A percentile compares a stretch with the other conserved stretches of the same genome.
Conservation (phyloP, 2,329 filamentous ascomycete genomes). For the Dothidotthia symphoricarpi region DNA sequence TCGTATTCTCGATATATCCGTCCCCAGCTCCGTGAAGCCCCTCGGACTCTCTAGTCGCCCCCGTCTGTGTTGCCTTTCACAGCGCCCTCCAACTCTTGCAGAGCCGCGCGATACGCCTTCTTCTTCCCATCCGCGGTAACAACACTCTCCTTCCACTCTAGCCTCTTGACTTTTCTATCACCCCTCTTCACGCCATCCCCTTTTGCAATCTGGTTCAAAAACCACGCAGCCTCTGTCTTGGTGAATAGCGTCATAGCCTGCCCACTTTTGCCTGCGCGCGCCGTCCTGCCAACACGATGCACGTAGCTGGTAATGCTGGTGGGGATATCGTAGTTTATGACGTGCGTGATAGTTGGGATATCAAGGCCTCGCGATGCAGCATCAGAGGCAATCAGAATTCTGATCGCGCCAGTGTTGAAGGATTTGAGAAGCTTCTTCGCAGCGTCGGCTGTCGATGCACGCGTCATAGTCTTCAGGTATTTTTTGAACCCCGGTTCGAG, state of each 20-base stretch:
- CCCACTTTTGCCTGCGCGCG: constrained; percentile 72
- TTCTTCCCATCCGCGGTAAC: constrained; percentile 44
- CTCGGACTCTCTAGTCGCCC: constrained; percentile 6
- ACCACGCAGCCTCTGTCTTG: constrained; percentile 84
- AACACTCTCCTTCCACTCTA: constrained; percentile 43
- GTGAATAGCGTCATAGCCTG: constrained; percentile 84
- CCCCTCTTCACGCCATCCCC: constrained; percentile 52
- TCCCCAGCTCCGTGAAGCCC: constrained; percentile 1
- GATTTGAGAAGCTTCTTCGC: constrained; percentile 65
- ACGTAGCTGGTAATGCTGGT: constrained; percentile 79
- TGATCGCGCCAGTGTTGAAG: constrained; percentile 63
- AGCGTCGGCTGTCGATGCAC: constrained; percentile 70
- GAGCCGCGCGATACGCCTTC: constrained; percentile 51
- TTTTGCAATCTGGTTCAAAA: constrained; percentile 77
- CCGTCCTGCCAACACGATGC: constrained; percentile 88
- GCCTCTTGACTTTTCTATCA: constrained; percentile 46
- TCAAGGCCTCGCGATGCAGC: constrained; percentile 91
- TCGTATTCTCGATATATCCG: too few relatives aligned
- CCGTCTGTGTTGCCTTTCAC: constrained; percentile 43
- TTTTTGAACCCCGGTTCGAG: constrained; percentile 60
- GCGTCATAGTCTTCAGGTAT: constrained; percentile 69
- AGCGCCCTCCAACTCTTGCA: constrained; percentile 63
- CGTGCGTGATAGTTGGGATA: constrained; percentile 72
- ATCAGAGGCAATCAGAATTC: constrained; percentile 84
- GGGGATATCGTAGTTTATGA: constrained; percentile 93